Conservation (phyloP, 2,329 filamentous ascomycete genomes). For the Lachnellula occidentalis region DNA sequence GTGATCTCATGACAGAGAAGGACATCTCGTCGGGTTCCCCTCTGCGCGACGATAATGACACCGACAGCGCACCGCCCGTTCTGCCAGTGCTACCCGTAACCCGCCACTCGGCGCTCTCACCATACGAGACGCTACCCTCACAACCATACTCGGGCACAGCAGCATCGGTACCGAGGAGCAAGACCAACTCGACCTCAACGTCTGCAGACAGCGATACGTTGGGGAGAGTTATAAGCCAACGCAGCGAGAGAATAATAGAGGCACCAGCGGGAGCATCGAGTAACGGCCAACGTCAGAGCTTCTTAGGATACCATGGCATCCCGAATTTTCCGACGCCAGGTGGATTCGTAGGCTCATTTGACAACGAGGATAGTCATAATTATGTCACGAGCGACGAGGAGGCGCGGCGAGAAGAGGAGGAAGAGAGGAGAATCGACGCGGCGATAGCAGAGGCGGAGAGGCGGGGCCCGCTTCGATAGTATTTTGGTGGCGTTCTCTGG, state of each 20-base stretch:
- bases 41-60: background rate
- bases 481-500: background rate
- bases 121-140: constrained; percentile 13
- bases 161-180: constrained; percentile 13
- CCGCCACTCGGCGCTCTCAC: constrained; percentile 10
- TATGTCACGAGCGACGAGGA: constrained; percentile 21
- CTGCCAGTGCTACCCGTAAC: constrained; percentile 6
- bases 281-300: constrained; percentile 5
- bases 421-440: constrained; percentile 28
- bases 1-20: constrained; percentile 18
- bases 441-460: constrained; percentile 27
- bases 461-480: background rate
- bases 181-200: too few species aligned
- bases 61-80: background rate
- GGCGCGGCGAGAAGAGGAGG: constrained; percentile 19
- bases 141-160: constrained; percentile 13
- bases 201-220: background rate
- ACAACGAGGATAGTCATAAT: background rate
- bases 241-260: background rate
- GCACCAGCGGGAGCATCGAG: background rate
- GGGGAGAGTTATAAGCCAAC: background rate
- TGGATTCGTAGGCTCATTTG: background rate
- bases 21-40: constrained; percentile 4
- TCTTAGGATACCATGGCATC: constrained; percentile 19
- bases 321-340: constrained; percentile 13